Base-by-base conservation (phyloP, 345 rosid species). In the Gossypium turneri region DNA sequence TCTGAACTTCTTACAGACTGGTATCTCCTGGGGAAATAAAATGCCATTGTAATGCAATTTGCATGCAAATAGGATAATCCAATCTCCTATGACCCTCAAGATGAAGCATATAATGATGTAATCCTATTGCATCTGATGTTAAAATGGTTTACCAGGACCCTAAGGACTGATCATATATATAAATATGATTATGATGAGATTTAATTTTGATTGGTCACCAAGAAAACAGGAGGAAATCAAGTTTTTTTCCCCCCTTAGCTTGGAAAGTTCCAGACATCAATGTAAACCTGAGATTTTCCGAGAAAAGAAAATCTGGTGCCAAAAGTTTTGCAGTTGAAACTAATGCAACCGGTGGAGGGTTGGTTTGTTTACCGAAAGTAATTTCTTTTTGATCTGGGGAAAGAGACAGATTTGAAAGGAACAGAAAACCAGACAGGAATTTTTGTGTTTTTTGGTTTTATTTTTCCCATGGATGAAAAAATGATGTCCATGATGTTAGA, bases 11-110 rank as follows among this genome's bases (percentile, higher is more conserved):
- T 58, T 17, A 76, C 13, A 9, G 83, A 77, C 2, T 73, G 60
- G 0, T 83, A 62, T 64, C 80, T 79, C 55, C 51, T 10, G 9
- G 80, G 29, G 7, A 55, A 80, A 43, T 72, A 70, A 65, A 72
- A 79, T 2, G 85, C 82, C 55, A 51, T 51, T 15, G n/a, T 12
- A 1, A 66, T 66, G 27, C 51, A 43, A 43, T 43, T 9, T 63
- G 11, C 57, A 52, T 52, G 57, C 20, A 52, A 52, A 52, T 52
- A 22, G 57, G 22, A 52, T 52, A 52, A 51, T 51, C n/a, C 55
- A 62, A 62, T 62, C 67, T 16, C 11, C 29, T 27, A 59, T 25
- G 24, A 19, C 60, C 3, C 38, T 22, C 16, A 59, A 59, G 34
- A 25, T 4, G 55, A 12, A 51, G 55, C 19, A 15, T 16, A 51